These are phyloP conservation scores for Domatiomyces globalis DNA, from an alignment of 2,329 filamentous ascomycete species.

Conservation along the genomic window DNA sequence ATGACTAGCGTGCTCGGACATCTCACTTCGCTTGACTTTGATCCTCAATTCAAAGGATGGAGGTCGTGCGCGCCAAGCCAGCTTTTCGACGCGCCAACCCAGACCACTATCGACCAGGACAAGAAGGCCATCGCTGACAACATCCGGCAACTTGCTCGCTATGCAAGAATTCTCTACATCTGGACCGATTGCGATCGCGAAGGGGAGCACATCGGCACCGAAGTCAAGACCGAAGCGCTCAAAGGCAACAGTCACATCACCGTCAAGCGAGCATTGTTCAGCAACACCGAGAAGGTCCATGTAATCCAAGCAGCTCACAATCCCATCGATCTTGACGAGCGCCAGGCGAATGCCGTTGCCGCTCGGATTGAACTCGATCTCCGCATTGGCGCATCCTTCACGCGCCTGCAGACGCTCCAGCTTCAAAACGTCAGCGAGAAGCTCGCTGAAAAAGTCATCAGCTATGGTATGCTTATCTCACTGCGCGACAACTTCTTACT, in stretches of 20 bases:
- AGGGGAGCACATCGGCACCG: conserved; percentile 87
- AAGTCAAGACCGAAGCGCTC: conserved; percentile 69
- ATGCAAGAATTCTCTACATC: conserved; percentile 67
- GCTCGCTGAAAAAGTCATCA: conserved; percentile 53
- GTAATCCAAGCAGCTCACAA: conserved; percentile 69
- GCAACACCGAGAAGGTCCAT: conserved; percentile 88
- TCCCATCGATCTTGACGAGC: conserved; percentile 66
- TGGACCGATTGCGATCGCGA: conserved; percentile 99
- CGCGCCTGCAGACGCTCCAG: conserved; percentile 67
- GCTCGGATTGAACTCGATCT: conserved; percentile 86
- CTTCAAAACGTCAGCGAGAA: conserved; percentile 58
- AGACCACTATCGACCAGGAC: conserved; percentile 56
- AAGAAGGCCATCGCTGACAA: conserved; percentile 73
- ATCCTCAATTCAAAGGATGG: conserved; percentile 62
- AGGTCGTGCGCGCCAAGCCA: conserved; percentile 59
- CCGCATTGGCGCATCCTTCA: conserved; percentile 83
- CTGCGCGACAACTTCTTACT: background rate
- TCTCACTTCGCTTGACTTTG: conserved; percentile 68
- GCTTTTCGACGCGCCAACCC: conserved; percentile 69
- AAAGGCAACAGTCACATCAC: conserved; percentile 60
- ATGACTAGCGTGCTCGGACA: conserved; percentile 94
- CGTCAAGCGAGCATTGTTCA: conserved; percentile 79
- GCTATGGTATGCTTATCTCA: conserved; percentile 49
- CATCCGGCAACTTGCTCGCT: conserved; percentile 62
- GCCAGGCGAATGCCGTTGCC: conserved; percentile 72